Percentiles rank a stretch among this genome's conserved stretches.
Conservation (phyloP, 2,329 filamentous ascomycete species). For the Trichophyton rubrum region DNA sequence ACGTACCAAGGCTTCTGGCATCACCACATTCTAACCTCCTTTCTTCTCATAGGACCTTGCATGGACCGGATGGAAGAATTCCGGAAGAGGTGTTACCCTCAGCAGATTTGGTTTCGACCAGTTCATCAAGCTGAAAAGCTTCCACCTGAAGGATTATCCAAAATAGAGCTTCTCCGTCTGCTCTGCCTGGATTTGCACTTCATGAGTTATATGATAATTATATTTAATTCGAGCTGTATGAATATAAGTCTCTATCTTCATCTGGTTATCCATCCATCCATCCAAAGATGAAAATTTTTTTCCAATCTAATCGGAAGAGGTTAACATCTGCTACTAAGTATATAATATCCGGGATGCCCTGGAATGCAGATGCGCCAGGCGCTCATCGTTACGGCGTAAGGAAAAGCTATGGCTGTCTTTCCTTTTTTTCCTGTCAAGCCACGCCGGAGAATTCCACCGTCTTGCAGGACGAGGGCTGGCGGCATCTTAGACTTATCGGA, state of each 20-base stretch:
- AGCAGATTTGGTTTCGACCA: conserved; percentile 88
- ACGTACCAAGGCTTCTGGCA: neutral
- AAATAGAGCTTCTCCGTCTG: conserved; percentile 27
- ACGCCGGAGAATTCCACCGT: neutral
- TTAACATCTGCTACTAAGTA: neutral
- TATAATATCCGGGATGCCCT: neutral
- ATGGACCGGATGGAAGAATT: conserved; percentile 98
- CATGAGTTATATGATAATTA: no score
- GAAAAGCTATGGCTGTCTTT: neutral
- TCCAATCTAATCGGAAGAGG: neutral
- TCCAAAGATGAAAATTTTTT: neutral
- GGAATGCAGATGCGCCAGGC: neutral
- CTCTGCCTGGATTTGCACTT: no score
- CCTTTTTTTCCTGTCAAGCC: neutral
- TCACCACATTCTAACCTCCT: conserved; percentile 13
- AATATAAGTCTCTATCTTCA: neutral
- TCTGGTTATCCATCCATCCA: neutral
- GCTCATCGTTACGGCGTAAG: no score
- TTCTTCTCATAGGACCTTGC: conserved; percentile 57
- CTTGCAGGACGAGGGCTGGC: neutral
- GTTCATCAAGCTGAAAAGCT: conserved; percentile 93
- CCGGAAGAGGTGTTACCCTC: conserved; percentile 79
- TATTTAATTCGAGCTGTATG: neutral
- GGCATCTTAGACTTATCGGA: neutral
- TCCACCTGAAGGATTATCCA: conserved; percentile 72